Evolutionary conservation across 257 asterid genomes (phyloP).

Genomic region (Voacanga thouarsii): DNA sequence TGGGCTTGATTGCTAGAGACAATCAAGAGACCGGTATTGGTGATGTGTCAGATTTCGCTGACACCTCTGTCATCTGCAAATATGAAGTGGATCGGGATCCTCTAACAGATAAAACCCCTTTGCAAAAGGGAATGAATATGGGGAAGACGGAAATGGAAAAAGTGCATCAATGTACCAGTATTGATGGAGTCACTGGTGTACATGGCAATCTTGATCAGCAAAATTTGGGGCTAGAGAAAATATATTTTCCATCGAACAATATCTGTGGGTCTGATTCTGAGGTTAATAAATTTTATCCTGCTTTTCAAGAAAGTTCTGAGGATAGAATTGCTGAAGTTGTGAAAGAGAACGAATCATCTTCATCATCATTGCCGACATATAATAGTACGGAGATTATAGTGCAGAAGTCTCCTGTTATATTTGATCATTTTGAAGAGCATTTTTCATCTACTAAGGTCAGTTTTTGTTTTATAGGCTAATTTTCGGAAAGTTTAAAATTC

Average conservation of each 20-base stretch:
- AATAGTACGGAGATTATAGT: constrained; percentile 14
- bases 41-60: constrained; percentile 43
- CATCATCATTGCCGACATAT: constrained; percentile 30
- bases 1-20: constrained; percentile 23
- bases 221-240: constrained; percentile 24
- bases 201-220: constrained; percentile 23
- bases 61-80: constrained; percentile 27
- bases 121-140: constrained; percentile 20
- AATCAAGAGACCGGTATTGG: constrained; percentile 37
- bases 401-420: constrained; percentile 33
- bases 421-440: constrained; percentile 57
- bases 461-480: constrained; percentile 10
- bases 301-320: constrained; percentile 33
- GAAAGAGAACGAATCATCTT: constrained; percentile 30
- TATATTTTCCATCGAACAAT: constrained; percentile 19
- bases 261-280: constrained; percentile 31
- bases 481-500: neutral
- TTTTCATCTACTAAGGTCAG: constrained; percentile 53
- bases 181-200: constrained; percentile 27
- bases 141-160: constrained; percentile 26
- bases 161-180: constrained; percentile 23
- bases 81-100: constrained; percentile 35
- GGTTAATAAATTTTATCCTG: constrained; percentile 23
- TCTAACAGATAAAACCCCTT: constrained; percentile 6
- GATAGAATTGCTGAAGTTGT: constrained; percentile 28